Evolutionary conservation across 257 asterid species (phyloP), one percentile per base, ranked within the genome.

Genomic region (Misopates orontium): DNA sequence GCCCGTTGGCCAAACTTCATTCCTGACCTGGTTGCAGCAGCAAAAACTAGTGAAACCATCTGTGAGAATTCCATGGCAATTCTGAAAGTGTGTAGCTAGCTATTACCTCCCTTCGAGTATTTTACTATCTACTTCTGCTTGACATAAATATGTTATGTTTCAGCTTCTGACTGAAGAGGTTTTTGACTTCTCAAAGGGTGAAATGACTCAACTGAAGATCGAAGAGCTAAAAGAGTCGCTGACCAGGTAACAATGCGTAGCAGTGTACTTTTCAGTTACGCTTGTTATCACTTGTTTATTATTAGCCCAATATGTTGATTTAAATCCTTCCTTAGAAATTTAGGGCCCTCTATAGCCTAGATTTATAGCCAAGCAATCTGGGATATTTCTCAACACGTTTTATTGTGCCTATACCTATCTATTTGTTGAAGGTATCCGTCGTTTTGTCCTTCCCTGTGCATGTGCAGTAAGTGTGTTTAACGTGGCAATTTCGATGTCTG

Each of bases 141-240:
- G 57, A 79, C 71, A 8, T 25, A 15, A 18, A 13, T 39, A 19
- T 71, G 25, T 67, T 72, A 40, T 41, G 73, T 80, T 20, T 22
- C 87, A 94, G 99, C 99, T 94, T 80, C 84, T 94, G n/a, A 94
- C 98, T 60, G 99, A 94, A 75, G 99, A 94, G 85, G 99, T 94
- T n/a, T 94, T 94, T 21, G 99, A 94, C 79, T 94, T 94, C 87
- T 94, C 99, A 49, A 86, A 98, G 77, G 99, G 99, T 74, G 98
- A 90, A 82, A 86, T 94, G 99, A 94, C 99, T 65, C 99, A 88
- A 57, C 99, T 72, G 75, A 94, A 94, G 91, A 94, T 94, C 57
- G 90, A 88, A 78, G 99, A 94, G 82, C 87, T 94, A 65, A 94
- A 94, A 64, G 84, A 88, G 67, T 90, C 99, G 8, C 52, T 94